Evolutionary conservation across 257 asterid genomes (phyloP), one percentile per base, ranked within the genome.

Genomic region (Haberlea rhodopensis): DNA sequence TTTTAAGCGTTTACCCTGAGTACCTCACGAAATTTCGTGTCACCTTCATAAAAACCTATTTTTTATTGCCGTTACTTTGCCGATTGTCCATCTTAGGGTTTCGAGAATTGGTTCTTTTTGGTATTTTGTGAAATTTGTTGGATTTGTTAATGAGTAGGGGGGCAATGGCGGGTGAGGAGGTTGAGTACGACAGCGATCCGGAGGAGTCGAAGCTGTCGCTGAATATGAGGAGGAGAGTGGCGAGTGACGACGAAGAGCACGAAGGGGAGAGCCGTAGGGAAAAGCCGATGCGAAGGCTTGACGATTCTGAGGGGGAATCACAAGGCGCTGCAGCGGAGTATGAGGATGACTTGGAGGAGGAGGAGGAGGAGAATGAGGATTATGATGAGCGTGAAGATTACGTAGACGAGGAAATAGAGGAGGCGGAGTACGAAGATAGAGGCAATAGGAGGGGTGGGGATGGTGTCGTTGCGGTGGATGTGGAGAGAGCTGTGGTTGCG

Each of bases 231-330:
- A 72, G 99, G 80, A 81, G 95, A 57, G 95, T 81, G 72, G 99
- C 95, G 27, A 90, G 97, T 72, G 97, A 90, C 69, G 99, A 94
- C 8, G 97, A 87, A 19, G 97, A 84, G 49, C 90, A 81, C 76
- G 87, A 65, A 34, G 90, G 52, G 32, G 68, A 71, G 60, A 76
- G 37, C 64, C 80, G 62, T 57, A 67, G 65, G 60, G 90, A 65
- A n/a, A 76, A 74, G 22, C 69, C 71, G 29, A 68, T 69, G 25
- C 78, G 83, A 60, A 77, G 79, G 65, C 56, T 84, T 75, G 95
- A 73, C 13, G 79, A 83, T 31, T 85, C 90, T 2, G 96, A 87
- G 5, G 94, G 74, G 51, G 98, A 89, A 75, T 89, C 87, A 29
- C 86, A 89, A 66, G 98, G 96, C 4, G 96, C 83, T n/a, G 80